Conservation (phyloP, 2,329 filamentous ascomycete genomes). For the Aspergillus tanneri region DNA sequence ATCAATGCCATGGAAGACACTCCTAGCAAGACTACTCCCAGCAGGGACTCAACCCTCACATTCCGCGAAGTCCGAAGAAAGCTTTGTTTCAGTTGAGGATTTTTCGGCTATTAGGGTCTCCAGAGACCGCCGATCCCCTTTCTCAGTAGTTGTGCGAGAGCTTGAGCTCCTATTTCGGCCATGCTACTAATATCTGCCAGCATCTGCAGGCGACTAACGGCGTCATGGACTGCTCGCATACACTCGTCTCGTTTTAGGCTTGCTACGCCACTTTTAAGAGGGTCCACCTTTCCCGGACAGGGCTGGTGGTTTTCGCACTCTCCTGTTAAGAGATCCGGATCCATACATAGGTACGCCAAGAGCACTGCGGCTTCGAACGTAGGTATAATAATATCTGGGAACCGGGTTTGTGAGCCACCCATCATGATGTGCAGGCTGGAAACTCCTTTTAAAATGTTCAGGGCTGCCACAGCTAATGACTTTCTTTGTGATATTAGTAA, state of each 20-base stretch:
- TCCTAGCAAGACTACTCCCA: too few species aligned
- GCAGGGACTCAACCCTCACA: too few species aligned
- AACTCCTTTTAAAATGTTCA: slow-evolving; percentile 1
- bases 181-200: not conserved
- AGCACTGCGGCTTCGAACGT: not conserved
- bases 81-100: too few species aligned
- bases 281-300: not conserved
- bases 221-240: not conserved
- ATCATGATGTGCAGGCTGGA: slow-evolving; percentile 3
- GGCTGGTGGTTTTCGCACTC: not conserved
- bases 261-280: not conserved
- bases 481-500: slow-evolving; percentile 2
- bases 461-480: not conserved
- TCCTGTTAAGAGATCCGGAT: not conserved
- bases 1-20: too few species aligned
- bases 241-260: not conserved
- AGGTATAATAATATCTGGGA: not conserved
- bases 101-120: too few species aligned
- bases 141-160: not conserved
- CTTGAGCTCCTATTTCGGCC: not conserved
- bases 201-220: not conserved
- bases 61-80: too few species aligned
- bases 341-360: not conserved
- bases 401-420: slow-evolving; percentile 3
- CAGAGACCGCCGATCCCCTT: too few species aligned